Percentiles rank a stretch among this genome's conserved stretches.
These are phyloP conservation scores for Xylogone sp. DNA, from an alignment of 2,329 filamentous ascomycete species.

Conservation along the genomic window DNA sequence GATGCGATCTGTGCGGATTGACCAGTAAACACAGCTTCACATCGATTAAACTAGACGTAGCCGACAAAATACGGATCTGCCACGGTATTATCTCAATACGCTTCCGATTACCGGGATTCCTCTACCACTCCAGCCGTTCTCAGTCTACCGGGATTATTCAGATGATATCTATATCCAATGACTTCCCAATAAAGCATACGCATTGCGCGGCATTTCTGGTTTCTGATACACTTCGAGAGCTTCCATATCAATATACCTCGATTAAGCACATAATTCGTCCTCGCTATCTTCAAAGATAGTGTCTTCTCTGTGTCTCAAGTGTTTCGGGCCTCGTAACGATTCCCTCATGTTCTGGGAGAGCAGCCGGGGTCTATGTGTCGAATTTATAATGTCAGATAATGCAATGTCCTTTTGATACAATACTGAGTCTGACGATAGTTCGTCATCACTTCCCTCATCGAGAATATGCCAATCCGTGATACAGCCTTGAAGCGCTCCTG, in stretches of 20 bases:
- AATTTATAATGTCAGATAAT: conserved; percentile 15
- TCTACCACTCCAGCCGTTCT: not conserved
- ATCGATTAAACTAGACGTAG: no score
- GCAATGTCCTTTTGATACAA: conserved; percentile 11
- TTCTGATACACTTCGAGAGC: no score
- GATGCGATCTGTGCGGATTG: no score
- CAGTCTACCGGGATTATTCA: not conserved
- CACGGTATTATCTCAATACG: no score
- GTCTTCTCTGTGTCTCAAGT: not conserved
- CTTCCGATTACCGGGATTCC: not conserved
- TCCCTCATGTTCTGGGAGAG: conserved; percentile 3
- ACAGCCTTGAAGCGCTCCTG: not conserved
- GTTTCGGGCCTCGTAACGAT: conserved; percentile 2
- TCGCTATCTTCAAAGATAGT: conserved; percentile 20
- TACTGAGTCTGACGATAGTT: conserved; percentile 20
- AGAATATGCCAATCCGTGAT: conserved; percentile 8
- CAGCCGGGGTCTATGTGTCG: conserved; percentile 1
- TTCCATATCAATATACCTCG: not conserved
- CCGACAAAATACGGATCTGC: no score
- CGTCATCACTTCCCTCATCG: conserved; percentile 26
- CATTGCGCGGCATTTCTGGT: no score
- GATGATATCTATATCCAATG: no score
- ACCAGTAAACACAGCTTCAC: no score
- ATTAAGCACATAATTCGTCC: conserved; percentile 27
- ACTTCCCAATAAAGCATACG: no score